phyloP scores from a whole-genome alignment of 345 rosid genomes.

The Heritiera fomes region DNA sequence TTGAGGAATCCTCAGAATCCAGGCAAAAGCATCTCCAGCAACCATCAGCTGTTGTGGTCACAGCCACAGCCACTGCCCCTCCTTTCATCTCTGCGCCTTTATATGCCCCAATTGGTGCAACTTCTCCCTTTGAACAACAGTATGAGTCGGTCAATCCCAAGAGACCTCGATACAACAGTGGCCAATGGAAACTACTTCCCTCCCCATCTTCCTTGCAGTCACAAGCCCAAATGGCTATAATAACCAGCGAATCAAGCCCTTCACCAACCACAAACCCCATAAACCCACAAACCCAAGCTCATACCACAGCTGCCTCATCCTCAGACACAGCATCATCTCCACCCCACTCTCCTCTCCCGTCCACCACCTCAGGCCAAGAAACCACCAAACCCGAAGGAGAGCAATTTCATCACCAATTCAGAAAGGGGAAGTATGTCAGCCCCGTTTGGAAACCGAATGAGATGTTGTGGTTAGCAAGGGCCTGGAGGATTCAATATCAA shows the following conservation, averaged over 20 bases:
- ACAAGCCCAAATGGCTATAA: conserved; percentile 34
- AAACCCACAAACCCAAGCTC: conserved; percentile 33
- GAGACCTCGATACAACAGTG: conserved; percentile 58
- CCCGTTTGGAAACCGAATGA: conserved; percentile 99
- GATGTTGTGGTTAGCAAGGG: conserved; percentile 95
- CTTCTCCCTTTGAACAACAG: conserved; percentile 54
- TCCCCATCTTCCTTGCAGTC: conserved; percentile 56
- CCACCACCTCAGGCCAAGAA: conserved; percentile 52
- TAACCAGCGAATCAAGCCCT: conserved; percentile 44
- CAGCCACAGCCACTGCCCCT: conserved; percentile 23
- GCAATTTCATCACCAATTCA: conserved; percentile 57
- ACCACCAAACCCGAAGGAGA: conserved; percentile 50
- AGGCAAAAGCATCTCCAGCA: conserved; percentile 48
- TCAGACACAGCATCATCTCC: conserved; percentile 89
- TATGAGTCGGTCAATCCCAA: conserved; percentile 62
- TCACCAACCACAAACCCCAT: conserved; percentile 50
- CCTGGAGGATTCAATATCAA: conserved; percentile 88
- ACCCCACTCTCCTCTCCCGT: conserved; percentile 59
- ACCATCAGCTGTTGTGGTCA: conserved; percentile 33
- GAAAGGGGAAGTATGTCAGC: conserved; percentile 95
- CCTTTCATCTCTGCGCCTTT: conserved; percentile 59
- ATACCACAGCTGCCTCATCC: conserved; percentile 58
- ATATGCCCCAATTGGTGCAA: conserved; percentile 48
- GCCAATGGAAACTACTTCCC: conserved; percentile 79
- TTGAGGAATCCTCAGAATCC: conserved; percentile 48